Percentiles rank a stretch among this genome's conserved stretches.
phyloP scores from a whole-genome alignment of 2,329 filamentous ascomycete genomes.

The Zymoseptoria brevis region DNA sequence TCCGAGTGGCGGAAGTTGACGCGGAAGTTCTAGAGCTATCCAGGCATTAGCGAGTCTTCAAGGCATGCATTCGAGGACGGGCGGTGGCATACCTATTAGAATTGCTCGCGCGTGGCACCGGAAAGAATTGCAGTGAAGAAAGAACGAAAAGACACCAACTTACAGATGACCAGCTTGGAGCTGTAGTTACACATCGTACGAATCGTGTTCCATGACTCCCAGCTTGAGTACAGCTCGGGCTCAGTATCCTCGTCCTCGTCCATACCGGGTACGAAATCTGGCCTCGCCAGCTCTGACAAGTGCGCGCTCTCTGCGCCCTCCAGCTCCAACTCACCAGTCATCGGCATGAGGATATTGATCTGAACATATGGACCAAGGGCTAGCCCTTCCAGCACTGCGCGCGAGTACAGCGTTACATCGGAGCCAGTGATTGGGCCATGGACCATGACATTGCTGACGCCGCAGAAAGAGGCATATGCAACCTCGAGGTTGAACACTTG shows the following conservation, averaged over 20 bases:
- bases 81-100: background rate
- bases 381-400: conserved; percentile 74
- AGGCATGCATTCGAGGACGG: background rate
- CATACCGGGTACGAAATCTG: conserved; percentile 24
- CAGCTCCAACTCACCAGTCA: conserved; percentile 64
- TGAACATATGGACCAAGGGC: conserved; percentile 67
- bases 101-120: background rate
- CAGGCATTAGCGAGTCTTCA: background rate
- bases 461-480: conserved; percentile 92
- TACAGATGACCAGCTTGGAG: conserved; percentile 73
- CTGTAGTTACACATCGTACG: conserved; percentile 80
- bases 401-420: conserved; percentile 65
- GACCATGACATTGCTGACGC: conserved; percentile 73
- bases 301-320: conserved; percentile 47
- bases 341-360: conserved; percentile 72
- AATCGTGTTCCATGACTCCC: conserved; percentile 92
- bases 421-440: conserved; percentile 55
- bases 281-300: conserved; percentile 42
- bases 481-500: conserved; percentile 88
- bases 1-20: conserved; percentile 47
- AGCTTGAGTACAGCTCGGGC: conserved; percentile 61
- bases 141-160: conserved; percentile 32
- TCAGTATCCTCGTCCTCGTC: conserved; percentile 15
- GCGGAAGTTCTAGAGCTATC: conserved; percentile 51
- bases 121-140: conserved; percentile 1